Base-by-base conservation (phyloP, 495 filamentous ascomycete genomes). In the Lophiotrema nucula region DNA sequence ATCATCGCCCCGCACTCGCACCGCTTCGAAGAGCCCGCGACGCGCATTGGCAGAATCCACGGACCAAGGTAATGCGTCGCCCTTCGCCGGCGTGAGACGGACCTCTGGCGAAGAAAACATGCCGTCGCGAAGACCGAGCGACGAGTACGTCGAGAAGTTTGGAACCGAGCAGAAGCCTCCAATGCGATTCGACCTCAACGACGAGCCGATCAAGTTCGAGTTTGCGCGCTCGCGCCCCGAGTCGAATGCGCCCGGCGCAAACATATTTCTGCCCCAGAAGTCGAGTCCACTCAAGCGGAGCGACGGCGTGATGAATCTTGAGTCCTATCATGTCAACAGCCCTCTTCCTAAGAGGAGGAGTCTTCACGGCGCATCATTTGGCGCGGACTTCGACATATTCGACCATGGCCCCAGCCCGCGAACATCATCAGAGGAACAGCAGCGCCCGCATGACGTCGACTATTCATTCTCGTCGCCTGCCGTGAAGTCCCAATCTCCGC, bases 241-340 rank as follows among this genome's bases (percentile, higher is more conserved):
- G 24, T 50, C 31, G 8, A 49, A 60, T 50, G 58, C 68, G 47
- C 37, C 64, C 43, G 31, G 50, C 47, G 64, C 58, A 47, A 63
- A 70, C 37, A 62, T 63, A 58, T 60, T 61, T 1, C 73, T 79
- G 27, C 74, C 84, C 15, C 71, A 79, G 18, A 83, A 87, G 43
- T 84, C 87, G 25, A 97, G 92, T 68, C 93, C 93, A 0, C 73
- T 98, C 41, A 97, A 97, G 74, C 83, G 95, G 45, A 95, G 84
- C 64, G 93, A 98, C 71, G 86, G 88, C 4, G 86, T 87, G 13
- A 93, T 95, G 88, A 88, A 88, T 65, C 70, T 95, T 13, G 92
- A 95, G 60, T 84, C 87, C 46, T 74, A 83, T 15, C 82, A 78
- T 55, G 76, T 86, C n/a, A 89, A 86, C 31, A 96, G 88, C 62